Base-by-base conservation (phyloP, 257 asterid species). In the Solanum okadae region DNA sequence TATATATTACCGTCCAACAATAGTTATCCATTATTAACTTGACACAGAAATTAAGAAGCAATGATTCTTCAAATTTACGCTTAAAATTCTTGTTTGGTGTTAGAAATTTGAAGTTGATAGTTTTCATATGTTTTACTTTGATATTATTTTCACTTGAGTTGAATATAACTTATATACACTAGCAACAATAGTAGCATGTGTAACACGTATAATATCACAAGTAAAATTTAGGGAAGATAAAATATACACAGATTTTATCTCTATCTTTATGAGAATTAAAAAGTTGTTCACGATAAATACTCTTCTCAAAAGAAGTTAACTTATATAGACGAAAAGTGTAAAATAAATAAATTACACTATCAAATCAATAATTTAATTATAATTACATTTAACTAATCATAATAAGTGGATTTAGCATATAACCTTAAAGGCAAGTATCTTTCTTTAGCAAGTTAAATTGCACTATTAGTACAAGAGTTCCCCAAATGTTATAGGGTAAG, bases 201-300 rank as follows among this genome's bases (percentile, higher is more conserved):
- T 61, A 61, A 5, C 2, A 1, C 5, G 7, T 65, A 25, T 11
- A 65, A 25, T 63, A 5, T 63, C 15, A 63, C 8, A 25, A 25
- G 16, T 65, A 0, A 5, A 11, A 11, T 65, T 12, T 5, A 0
- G 0, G 0, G 2, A 65, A 25, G 18, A 0, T 25, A 25, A 3
- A 11, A 65, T 65, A 12, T 10, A 65, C 63, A 3, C 18, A 65
- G 0, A 65, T 4, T n/a, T n/a, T n/a, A n/a, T n/a, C n/a, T n/a
- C n/a, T n/a, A n/a, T n/a, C n/a, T 29, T n/a, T n/a, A 0, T 65
- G 8, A 11, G 4, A 0, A 16, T 56, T 6, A 65, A 65, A 2
- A n/a, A 11, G 9, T 63, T 63, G 1, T 23, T 52, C n/a, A 16
- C 4, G 0, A 6, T 2, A 56, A 2, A 18, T 0, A 2, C n/a